phyloP scores from a whole-genome alignment of 495 filamentous ascomycete genomes.

The Hypoxylon fragiforme region DNA sequence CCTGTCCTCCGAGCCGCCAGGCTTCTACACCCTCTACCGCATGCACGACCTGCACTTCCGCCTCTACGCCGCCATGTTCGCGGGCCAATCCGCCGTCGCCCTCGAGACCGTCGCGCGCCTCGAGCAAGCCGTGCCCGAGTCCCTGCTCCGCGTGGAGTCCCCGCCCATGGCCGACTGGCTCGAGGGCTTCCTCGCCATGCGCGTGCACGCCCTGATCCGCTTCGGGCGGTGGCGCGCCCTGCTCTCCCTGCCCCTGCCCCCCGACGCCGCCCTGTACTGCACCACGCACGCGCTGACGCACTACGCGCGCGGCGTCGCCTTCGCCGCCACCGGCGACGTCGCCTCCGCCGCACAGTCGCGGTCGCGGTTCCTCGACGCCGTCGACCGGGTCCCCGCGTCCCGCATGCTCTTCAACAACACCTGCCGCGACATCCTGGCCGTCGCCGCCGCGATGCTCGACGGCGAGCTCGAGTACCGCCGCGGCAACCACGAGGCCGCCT shows the following conservation, averaged over 20 bases:
- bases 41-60: slow-evolving; percentile 68
- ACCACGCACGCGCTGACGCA: slow-evolving; percentile 64
- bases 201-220: slow-evolving; percentile 65
- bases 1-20: too few relatives aligned
- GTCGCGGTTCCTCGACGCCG: slow-evolving; percentile 49
- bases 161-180: slow-evolving; percentile 76
- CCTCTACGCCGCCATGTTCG: slow-evolving; percentile 74
- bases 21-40: slow-evolving; percentile 72
- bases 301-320: slow-evolving; percentile 67
- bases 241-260: slow-evolving; percentile 50
- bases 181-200: slow-evolving; percentile 64
- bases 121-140: slow-evolving; percentile 59
- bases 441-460: slow-evolving; percentile 66
- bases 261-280: slow-evolving; percentile 59
- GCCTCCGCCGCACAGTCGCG: slow-evolving; percentile 52
- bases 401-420: slow-evolving; percentile 69
- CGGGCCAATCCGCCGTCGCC: slow-evolving; percentile 58
- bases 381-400: slow-evolving; percentile 50
- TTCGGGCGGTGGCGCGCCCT: slow-evolving; percentile 69
- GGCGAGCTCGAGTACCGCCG: slow-evolving; percentile 69
- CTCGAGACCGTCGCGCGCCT: slow-evolving; percentile 57
- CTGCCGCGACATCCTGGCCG: slow-evolving; percentile 59
- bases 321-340: slow-evolving; percentile 56
- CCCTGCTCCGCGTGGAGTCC: slow-evolving; percentile 60
- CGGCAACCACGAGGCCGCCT: slow-evolving; percentile 58